Base-by-base conservation (phyloP, 106 monocot genomes). In the Apostasia shenzhenica region DNA sequence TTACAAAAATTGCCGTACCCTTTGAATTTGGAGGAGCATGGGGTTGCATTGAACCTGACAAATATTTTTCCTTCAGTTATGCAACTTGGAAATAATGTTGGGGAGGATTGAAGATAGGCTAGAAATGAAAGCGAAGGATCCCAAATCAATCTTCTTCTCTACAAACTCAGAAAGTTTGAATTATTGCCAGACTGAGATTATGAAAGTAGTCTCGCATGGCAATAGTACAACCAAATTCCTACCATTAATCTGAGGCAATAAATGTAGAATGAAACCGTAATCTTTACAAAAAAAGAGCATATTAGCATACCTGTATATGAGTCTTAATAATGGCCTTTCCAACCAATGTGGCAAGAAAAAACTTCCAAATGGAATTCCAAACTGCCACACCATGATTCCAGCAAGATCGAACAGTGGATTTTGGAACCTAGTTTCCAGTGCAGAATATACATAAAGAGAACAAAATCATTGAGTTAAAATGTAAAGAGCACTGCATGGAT, bases 341-440 rank as follows among this genome's bases (percentile, higher is more conserved):
- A 60, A 72, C 84, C 67, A 93, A 68, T 48, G 93, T 94, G 59
- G 93, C 84, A 50, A 90, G 77, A 74, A 94, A 94, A 70, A 94
- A 94, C 65, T 86, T 84, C 93, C 93, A 93, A 93, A 93, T 45
- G 89, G 76, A 49, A 93, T 71, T 59, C 86, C 86, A 73, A 93
- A 84, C 81, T 93, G 89, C 14, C 93, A 89, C 56, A 89, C 89
- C 89, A 93, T 80, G 43, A 93, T 93, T 44, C 93, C 93, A 43
- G 93, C 93, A 52, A 93, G 89, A 75, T 93, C 93, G 78, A 93
- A 93, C 11, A 93, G 77, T 39, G 93, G 93, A 60, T n/a, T 93
- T 93, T 26, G 93, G 93, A 7, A 93, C 86, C 93, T 93, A 75
- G 63, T n/a, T 45, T 53, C 79, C 63, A 76, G 46, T 1, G 70